phyloP scores from a whole-genome alignment of 768 basidiomycete species.

The Tephrocybe sp. region DNA sequence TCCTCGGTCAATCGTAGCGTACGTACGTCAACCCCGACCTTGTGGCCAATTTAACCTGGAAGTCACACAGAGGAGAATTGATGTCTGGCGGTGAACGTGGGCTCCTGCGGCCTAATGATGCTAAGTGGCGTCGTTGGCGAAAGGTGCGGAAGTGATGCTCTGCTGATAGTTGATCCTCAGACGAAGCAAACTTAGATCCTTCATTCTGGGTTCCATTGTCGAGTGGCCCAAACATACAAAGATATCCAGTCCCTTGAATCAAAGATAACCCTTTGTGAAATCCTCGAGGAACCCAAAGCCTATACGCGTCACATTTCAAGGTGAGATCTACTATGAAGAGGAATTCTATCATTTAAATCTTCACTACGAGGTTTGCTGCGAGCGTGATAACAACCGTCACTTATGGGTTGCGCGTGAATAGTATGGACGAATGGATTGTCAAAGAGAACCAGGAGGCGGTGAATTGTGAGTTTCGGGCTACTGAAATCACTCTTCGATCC shows the following conservation, averaged over 20 bases:
- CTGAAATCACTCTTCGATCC: not conserved
- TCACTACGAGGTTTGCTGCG: constrained; percentile 37
- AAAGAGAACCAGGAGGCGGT: constrained; percentile 44
- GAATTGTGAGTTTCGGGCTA: constrained; percentile 33
- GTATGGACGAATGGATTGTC: constrained; percentile 46
- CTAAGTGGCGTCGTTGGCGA: constrained; percentile 48
- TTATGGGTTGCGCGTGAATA: constrained; percentile 43
- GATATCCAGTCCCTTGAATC: constrained; percentile 50
- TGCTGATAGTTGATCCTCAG: not conserved
- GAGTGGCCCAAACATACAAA: constrained; percentile 41
- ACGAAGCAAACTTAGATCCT: constrained; percentile 31
- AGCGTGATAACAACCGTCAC: constrained; percentile 44
- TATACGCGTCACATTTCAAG: constrained; percentile 43
- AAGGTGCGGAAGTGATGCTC: constrained; percentile 27
- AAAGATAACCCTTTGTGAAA: constrained; percentile 40
- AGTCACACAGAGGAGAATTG: constrained; percentile 37
- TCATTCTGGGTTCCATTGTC: constrained; percentile 41
- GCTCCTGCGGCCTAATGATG: constrained; percentile 42
- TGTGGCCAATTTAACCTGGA: not conserved
- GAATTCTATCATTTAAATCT: not conserved
- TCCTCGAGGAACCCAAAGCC: constrained; percentile 36
- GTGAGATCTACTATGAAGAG: constrained; percentile 14
- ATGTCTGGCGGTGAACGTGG: constrained; percentile 46
- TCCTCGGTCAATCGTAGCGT: constrained; percentile 46
- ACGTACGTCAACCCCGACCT: constrained; percentile 4